Evolutionary conservation across 371 early-diverging fungal genomes (phyloP).

Genomic region (Rhizopus stolonifer): DNA sequence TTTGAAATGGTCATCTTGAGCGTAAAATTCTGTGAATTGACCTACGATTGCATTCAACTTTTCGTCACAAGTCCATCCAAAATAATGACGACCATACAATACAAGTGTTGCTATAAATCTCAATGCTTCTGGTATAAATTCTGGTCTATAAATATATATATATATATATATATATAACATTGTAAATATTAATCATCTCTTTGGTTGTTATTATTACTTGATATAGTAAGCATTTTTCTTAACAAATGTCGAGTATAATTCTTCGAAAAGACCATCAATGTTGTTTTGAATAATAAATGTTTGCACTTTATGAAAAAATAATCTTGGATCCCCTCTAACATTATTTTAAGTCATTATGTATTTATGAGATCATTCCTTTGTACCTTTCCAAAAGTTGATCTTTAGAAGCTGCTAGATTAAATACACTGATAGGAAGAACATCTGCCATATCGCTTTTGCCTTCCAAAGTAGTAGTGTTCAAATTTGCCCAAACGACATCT

Average conservation of each 20-base stretch:
- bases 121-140: constrained; percentile 2
- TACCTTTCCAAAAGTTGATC: constrained; percentile 15
- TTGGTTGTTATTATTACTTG: not conserved
- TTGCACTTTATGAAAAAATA: constrained; percentile 23
- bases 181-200: too few relatives aligned
- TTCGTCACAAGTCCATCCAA: constrained; percentile 8
- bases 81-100: constrained; percentile 19
- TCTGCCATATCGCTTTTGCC: not conserved
- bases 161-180: too few relatives aligned
- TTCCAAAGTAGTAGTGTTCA: constrained; percentile 21
- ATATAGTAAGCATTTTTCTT: not conserved
- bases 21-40: constrained; percentile 15
- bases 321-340: constrained; percentile 11
- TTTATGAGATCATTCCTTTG: not conserved
- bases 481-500: constrained; percentile 36
- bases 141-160: not conserved
- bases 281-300: constrained; percentile 9
- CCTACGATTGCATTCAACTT: constrained; percentile 13
- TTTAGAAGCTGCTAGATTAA: constrained; percentile 8
- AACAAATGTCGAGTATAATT: constrained; percentile 4
- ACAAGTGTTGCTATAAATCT: constrained; percentile 22
- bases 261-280: not conserved
- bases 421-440: not conserved
- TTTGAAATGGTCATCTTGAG: constrained; percentile 1
- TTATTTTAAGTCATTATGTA: not conserved